Evolutionary conservation across 305 asterid genomes (phyloP), one percentile per base, ranked within the genome.

Genomic region (Solanum chacoense): DNA sequence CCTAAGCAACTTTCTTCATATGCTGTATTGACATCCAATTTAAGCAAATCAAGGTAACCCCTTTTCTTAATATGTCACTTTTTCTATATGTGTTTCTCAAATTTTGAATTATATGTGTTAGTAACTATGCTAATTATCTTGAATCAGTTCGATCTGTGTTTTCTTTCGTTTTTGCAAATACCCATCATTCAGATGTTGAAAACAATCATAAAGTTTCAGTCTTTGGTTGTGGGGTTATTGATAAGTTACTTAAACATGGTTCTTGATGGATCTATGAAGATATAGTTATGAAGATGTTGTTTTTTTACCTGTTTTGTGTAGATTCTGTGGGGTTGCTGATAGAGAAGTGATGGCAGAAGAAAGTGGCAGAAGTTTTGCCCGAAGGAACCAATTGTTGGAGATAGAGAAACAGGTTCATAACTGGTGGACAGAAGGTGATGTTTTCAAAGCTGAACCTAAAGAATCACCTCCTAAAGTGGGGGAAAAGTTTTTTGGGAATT

Each of bases 401-500:
- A 96, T 96, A 45, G 98, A 96, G 89, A 90, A 93, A 6, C 85
- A 90, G 91, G 98, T 88, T 34, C 98, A 93, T 89, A 95, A 92
- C 84, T 89, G 92, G 97, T 97, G 99, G 99, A 76, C 85, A 20
- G 95, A 96, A 75, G 95, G 91, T 40, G 94, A 94, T 20, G 99
- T 97, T 50, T 96, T 95, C 89, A 91, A 89, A 73, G 98, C 98
- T 36, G 98, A 95, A 2, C 87, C 99, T 10, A 92, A 91, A 92
- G 95, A 93, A 55, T 89, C 92, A 22, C 92, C 91, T 12, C 99
- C 98, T 11, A 92, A 92, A 89, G 89, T 92, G 8, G 98, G 98
- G 3, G 98, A 95, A 65, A 97, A 97, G 94, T 97, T 97, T 91
- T 97, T 88, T 69, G 99, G 98, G 26, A 97, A 94, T 92, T 96